Evolutionary conservation across 2,329 filamentous ascomycete genomes (phyloP).

Genomic region (Pseudogymnoascus sp.): DNA sequence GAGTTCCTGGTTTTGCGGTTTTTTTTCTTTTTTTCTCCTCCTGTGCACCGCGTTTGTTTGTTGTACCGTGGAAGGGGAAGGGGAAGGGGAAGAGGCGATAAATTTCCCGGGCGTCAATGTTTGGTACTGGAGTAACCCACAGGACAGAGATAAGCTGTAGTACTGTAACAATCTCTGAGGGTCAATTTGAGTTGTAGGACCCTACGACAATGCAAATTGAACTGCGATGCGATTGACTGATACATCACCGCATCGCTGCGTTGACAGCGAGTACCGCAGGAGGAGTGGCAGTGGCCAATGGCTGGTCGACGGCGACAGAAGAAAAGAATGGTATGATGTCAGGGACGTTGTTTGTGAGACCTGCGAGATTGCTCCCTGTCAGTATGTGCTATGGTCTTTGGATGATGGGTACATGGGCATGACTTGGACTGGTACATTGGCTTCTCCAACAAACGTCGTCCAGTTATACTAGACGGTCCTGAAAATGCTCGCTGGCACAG

Average conservation of each 20-base stretch:
- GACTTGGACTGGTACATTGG: not conserved
- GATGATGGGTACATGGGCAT: not conserved
- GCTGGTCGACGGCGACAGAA: not conserved
- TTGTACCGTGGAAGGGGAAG: not conserved
- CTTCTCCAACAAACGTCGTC: not conserved
- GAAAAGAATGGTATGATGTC: not conserved
- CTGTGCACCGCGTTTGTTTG: not conserved
- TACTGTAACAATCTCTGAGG: not conserved
- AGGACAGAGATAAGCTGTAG: not conserved
- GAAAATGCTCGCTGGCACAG: not conserved
- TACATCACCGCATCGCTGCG: not conserved
- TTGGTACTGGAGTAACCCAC: not conserved
- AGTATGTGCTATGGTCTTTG: not conserved
- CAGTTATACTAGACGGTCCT: not conserved
- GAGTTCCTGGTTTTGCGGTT: not conserved
- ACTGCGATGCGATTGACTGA: not conserved
- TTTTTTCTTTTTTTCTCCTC: not conserved
- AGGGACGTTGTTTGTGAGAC: not conserved
- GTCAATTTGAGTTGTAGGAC: not conserved
- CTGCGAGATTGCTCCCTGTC: not conserved
- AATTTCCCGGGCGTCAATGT: not conserved
- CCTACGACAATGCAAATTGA: not conserved
- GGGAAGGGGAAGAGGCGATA: not conserved
- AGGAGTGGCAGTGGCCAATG: not conserved
- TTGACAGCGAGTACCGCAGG: not conserved